phyloP scores from a whole-genome alignment of 1,284 basidiomycete species.

The Ceratobasidium sp. region DNA sequence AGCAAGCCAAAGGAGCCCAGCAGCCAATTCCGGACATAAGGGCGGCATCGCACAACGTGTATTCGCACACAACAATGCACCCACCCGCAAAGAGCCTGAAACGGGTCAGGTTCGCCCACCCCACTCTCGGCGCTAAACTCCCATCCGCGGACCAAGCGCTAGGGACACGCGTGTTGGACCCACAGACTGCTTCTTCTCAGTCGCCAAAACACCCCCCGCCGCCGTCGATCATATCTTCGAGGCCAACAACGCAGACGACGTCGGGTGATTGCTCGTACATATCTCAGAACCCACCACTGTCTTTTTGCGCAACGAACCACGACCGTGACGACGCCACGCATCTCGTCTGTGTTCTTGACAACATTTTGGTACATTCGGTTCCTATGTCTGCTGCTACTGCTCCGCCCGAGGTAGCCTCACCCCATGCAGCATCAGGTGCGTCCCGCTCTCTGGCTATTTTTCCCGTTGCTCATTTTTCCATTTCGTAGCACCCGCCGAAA shows the following conservation, averaged over 20 bases:
- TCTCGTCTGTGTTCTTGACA: background rate
- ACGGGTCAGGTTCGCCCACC: background rate
- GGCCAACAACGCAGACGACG: background rate
- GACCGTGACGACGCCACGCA: background rate
- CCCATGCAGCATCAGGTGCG: conserved; percentile 10
- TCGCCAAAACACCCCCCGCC: background rate
- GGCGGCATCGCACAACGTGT: conserved; percentile 35
- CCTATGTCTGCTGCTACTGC: conserved; percentile 35
- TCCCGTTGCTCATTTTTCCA: background rate
- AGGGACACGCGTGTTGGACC: conserved; percentile 16
- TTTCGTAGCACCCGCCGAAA: conserved; percentile 28
- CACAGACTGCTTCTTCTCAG: background rate
- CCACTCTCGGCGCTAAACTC: conserved; percentile 5
- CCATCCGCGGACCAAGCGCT: conserved; percentile 12
- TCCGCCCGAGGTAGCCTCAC: conserved; percentile 17
- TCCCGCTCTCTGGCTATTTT: background rate
- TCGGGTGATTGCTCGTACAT: background rate
- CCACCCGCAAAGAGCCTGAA: background rate
- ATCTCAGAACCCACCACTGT: conserved; percentile 3
- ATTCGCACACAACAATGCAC: background rate
- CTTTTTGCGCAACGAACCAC: background rate
- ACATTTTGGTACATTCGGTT: background rate
- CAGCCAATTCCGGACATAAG: conserved; percentile 10
- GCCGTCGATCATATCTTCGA: background rate
- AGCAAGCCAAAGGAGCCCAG: background rate